Evolutionary conservation across 371 early-diverging fungal species (phyloP), one percentile per base, ranked within the genome.

Genomic region (Mucor saturninus): DNA sequence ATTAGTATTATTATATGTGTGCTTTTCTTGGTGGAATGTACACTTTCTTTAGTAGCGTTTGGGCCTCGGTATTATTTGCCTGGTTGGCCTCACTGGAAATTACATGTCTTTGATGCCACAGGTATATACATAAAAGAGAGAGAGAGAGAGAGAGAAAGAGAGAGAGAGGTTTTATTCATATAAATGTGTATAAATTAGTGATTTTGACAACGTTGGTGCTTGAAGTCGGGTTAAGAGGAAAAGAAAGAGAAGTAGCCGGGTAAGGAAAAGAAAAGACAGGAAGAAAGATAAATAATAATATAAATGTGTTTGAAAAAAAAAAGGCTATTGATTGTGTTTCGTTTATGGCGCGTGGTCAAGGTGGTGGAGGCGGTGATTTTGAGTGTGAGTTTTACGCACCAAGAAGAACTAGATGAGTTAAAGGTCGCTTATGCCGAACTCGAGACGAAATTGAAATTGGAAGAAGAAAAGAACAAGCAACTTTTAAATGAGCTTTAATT

Each of bases 191-290:
- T 21, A 9, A 15, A 46, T 32, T 61, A 81, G 82, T 81, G 10
- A 72, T 81, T 3, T 35, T 56, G 4, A 71, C 79, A 0, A 81
- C 79, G 0, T 74, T 81, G 59, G 57, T 75, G 7, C 54, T 81
- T 21, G 82, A 81, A 46, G 70, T 81, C 8, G 62, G 73, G 7
- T 59, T 81, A 15, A 69, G 64, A 46, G 82, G 82, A 56, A 81
- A 79, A 64, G 82, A 81, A 45, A 72, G 82, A 58, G 79, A 81
- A 65, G 72, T 81, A 1, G 79, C 77, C 13, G 82, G 77, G 77
- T 80, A 75, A 62, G 55, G 40, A n/a, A 45, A n/a, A 4, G 13
- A n/a, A 42, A 5, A 49, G 7, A 50, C 10, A 10, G 4, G 21
- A 21, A 21, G 21, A 21, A 21, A 21, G 37, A 28, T 56, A 11